Percentiles rank a stretch among this genome's conserved stretches.
Conservation (phyloP, 768 basidiomycete species). For the Mycena pura region DNA sequence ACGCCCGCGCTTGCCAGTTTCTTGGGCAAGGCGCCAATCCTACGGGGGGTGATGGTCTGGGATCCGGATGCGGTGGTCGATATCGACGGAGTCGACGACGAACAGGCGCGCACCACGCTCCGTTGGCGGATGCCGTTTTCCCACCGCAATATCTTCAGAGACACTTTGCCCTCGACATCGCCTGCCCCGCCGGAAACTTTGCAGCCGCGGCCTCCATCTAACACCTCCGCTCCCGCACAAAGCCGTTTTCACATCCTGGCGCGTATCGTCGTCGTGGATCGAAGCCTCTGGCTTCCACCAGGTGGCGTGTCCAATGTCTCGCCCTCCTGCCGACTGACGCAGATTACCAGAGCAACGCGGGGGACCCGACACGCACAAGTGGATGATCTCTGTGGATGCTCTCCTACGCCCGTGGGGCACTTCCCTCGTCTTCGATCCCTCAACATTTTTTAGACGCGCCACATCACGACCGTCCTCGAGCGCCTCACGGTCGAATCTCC, state of each 20-base stretch:
- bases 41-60: slow-evolving; percentile 51
- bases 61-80: slow-evolving; percentile 47
- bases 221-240: no score
- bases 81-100: slow-evolving; percentile 35
- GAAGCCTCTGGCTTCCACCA: slow-evolving; percentile 52
- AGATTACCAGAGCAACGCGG: slow-evolving; percentile 38
- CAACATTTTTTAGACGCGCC: slow-evolving; percentile 38
- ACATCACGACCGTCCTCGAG: slow-evolving; percentile 54
- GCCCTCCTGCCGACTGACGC: not conserved
- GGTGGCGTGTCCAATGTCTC: slow-evolving; percentile 36
- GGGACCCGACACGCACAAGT: slow-evolving; percentile 49
- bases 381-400: slow-evolving; percentile 62
- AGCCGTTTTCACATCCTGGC: slow-evolving; percentile 59
- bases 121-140: slow-evolving; percentile 47
- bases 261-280: slow-evolving; percentile 55
- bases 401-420: slow-evolving; percentile 52
- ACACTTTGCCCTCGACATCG: not conserved
- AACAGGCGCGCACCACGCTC: slow-evolving; percentile 21
- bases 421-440: not conserved
- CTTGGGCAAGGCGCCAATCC: slow-evolving; percentile 49
- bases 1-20: slow-evolving; percentile 57
- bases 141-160: slow-evolving; percentile 35
- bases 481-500: slow-evolving; percentile 42
- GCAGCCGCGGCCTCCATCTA: no score
- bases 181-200: not conserved